These are phyloP conservation scores for Vigna trinervia DNA, from an alignment of 306 rosid genomes.

Conservation along the genomic window DNA sequence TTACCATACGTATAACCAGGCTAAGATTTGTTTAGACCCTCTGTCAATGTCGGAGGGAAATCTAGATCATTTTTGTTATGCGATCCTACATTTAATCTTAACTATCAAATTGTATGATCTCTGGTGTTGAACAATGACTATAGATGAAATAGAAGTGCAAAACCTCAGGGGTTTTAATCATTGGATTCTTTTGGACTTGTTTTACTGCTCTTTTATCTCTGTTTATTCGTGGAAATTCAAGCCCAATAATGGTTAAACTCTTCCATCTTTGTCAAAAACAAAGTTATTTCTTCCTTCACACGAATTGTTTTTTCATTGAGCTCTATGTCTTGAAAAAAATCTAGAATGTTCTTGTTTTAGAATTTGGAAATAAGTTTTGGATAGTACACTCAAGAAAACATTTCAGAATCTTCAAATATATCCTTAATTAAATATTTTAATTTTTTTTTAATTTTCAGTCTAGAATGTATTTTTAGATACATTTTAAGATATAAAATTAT, in stretches of 20 bases:
- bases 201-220: neutral
- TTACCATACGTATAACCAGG: conserved; percentile 26
- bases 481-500: no score
- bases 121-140: conserved; percentile 23
- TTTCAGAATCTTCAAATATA: no score
- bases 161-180: neutral
- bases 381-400: no score
- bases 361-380: no score
- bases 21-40: conserved; percentile 6
- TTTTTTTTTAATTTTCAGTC: no score
- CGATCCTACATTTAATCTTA: neutral
- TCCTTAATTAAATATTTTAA: no score
- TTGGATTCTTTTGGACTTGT: neutral
- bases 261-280: no score
- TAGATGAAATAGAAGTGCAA: neutral
- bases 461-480: no score
- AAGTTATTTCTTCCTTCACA: no score
- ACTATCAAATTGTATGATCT: conserved; percentile 9
- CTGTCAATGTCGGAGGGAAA: conserved; percentile 10
- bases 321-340: no score
- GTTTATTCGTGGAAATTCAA: neutral
- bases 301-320: no score
- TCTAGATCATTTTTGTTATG: conserved; percentile 1
- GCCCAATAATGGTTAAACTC: neutral
- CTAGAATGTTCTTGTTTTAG: no score